Evolutionary conservation across 495 filamentous ascomycete genomes (phyloP).

Genomic region (Hypoxylon fuscum): DNA sequence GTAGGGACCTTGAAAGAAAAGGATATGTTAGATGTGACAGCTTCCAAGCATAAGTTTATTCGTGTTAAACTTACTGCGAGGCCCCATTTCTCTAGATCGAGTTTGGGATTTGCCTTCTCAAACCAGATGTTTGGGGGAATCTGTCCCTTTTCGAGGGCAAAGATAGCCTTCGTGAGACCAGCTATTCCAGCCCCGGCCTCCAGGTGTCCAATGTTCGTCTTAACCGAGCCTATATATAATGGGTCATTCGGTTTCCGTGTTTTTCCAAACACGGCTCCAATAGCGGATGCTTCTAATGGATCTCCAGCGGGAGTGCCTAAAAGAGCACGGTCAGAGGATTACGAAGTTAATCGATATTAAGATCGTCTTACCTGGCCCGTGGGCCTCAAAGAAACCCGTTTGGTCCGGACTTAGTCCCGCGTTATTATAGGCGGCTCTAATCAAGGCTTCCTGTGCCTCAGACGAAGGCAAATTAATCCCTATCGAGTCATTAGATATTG

Average conservation of each 20-base stretch:
- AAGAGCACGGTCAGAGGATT: not conserved
- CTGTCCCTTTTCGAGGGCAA: slow-evolving; percentile 58
- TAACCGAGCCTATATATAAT: slow-evolving; percentile 55
- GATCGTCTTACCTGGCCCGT: slow-evolving; percentile 46
- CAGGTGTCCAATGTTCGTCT: slow-evolving; percentile 58
- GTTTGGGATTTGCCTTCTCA: slow-evolving; percentile 55
- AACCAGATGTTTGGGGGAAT: slow-evolving; percentile 55
- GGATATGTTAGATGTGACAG: not conserved
- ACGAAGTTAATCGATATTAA: too few relatives aligned
- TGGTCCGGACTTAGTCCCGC: slow-evolving; percentile 45
- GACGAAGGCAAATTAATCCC: slow-evolving; percentile 67
- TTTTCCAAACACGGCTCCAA: slow-evolving; percentile 58
- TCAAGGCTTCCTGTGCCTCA: slow-evolving; percentile 63
- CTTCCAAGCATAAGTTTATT: not conserved
- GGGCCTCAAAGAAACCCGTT: slow-evolving; percentile 57
- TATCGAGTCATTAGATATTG: slow-evolving; percentile 54
- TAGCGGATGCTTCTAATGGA: slow-evolving; percentile 56
- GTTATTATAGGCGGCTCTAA: slow-evolving; percentile 59
- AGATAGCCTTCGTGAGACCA: slow-evolving; percentile 60
- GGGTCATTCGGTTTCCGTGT: slow-evolving; percentile 54
- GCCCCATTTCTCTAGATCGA: slow-evolving; percentile 49
- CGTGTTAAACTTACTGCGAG: slow-evolving; percentile 36
- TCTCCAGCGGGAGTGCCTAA: slow-evolving; percentile 63
- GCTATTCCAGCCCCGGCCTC: slow-evolving; percentile 59
- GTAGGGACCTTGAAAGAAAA: slow-evolving; percentile 36